Evolutionary conservation across 2,329 filamentous ascomycete species (phyloP).

Genomic region (Hymenoscyphus occultus): DNA sequence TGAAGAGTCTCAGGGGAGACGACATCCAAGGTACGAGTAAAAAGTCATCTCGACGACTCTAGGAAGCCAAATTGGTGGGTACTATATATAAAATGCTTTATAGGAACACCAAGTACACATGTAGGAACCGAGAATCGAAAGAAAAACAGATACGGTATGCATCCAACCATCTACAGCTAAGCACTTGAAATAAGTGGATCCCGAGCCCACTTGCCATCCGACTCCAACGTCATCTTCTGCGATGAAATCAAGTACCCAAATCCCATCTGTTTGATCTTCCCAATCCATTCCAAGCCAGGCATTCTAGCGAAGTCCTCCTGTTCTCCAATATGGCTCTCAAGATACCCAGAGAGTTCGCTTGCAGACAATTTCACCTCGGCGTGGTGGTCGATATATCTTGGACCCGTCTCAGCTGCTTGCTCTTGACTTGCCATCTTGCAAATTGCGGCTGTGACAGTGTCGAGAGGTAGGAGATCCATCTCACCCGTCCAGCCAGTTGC

Average conservation of each 20-base stretch:
- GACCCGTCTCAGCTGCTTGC: background rate
- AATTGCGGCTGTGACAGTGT: background rate
- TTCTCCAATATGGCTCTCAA: background rate
- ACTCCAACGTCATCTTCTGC: slow-evolving; percentile 7
- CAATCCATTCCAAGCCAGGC: slow-evolving; percentile 7
- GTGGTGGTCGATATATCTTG: background rate
- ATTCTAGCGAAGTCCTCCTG: slow-evolving; percentile 3
- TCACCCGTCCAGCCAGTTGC: slow-evolving; percentile 4
- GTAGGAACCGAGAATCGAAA: background rate
- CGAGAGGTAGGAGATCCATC: slow-evolving; percentile 4
- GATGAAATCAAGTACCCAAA: slow-evolving; percentile 10
- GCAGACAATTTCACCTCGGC: background rate
- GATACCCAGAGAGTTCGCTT: background rate
- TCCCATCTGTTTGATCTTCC: slow-evolving; percentile 1
- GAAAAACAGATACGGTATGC: background rate
- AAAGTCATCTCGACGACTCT: too few relatives aligned
- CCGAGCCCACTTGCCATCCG: background rate
- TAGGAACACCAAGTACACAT: background rate
- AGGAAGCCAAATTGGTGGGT: too few relatives aligned
- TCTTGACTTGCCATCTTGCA: background rate
- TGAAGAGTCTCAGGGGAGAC: too few relatives aligned
- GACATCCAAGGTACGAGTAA: too few relatives aligned
- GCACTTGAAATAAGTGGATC: slow-evolving; percentile 1
- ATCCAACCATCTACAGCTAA: background rate
- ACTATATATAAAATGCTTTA: too few relatives aligned